Percentiles rank a stretch among this genome's conserved stretches.
Conservation (phyloP, 352 stramenopile genomes). For the Saprolegnia parasitica region DNA sequence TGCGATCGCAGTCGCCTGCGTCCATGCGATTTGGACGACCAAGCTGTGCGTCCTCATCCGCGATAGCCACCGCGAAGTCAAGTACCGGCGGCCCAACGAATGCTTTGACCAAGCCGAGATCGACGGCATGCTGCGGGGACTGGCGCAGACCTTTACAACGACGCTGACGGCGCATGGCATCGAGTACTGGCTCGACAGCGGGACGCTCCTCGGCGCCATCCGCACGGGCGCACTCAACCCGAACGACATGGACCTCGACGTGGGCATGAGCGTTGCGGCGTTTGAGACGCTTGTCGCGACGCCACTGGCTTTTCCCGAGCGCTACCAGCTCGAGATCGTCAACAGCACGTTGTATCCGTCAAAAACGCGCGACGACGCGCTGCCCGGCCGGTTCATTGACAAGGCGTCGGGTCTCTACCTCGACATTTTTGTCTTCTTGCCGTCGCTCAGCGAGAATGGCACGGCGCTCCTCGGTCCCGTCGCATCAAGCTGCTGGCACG, state of each 20-base stretch:
- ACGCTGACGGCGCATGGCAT: neutral
- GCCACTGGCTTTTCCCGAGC: neutral
- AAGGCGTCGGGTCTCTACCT: constrained; percentile 2
- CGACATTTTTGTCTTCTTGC: constrained; percentile 13
- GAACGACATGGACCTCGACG: neutral
- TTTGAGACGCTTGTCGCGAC: neutral
- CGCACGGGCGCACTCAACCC: neutral
- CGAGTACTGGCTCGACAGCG: constrained; percentile 13
- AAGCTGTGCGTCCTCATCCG: neutral
- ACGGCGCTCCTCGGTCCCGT: neutral
- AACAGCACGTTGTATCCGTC: neutral
- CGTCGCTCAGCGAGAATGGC: neutral
- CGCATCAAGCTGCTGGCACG: neutral
- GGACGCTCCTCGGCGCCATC: neutral
- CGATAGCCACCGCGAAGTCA: neutral
- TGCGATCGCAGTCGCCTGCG: neutral
- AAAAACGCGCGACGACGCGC: neutral
- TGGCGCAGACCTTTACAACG: neutral
- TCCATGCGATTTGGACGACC: neutral
- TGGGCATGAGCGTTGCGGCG: neutral
- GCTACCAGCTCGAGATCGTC: neutral
- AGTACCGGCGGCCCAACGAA: neutral
- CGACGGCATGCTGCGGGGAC: neutral
- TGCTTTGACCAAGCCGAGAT: neutral
- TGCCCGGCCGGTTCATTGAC: constrained; percentile 7